Percentiles rank a stretch among this genome's conserved stretches.
Conservation (phyloP, 352 stramenopile genomes). For the Blastocystis sp. region DNA sequence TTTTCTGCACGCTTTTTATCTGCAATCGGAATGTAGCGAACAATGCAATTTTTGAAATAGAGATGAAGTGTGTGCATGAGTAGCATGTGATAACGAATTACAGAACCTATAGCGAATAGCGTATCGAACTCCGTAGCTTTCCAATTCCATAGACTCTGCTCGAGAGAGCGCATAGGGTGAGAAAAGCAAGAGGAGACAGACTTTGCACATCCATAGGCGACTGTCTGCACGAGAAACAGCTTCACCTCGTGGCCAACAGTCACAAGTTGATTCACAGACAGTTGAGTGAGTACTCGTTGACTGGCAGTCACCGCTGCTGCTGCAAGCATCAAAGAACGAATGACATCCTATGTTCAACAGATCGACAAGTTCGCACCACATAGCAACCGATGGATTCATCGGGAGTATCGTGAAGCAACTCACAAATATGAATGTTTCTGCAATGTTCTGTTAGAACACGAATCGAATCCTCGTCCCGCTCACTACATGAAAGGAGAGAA, state of each 20-base stretch:
- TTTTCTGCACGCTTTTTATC: not conserved
- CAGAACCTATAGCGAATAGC: not conserved
- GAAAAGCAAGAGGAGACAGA: not conserved
- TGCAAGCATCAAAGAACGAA: not conserved
- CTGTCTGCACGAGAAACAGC: not conserved
- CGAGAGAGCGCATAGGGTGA: not conserved
- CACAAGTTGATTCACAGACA: not conserved
- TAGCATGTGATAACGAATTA: not conserved
- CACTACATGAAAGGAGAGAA: not conserved
- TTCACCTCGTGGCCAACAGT: not conserved
- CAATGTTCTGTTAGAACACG: not conserved
- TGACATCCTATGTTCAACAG: not conserved
- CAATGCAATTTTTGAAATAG: not conserved
- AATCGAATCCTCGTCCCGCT: not conserved
- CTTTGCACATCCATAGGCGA: not conserved
- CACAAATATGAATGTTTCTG: not conserved
- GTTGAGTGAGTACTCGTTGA: not conserved
- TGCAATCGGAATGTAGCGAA: not conserved
- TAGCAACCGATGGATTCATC: not conserved
- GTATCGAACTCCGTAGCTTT: not conserved
- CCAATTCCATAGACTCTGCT: conserved; percentile 47
- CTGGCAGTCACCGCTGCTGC: not conserved
- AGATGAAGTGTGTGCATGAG: not conserved
- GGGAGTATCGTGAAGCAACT: not conserved
- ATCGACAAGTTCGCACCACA: not conserved